These are phyloP conservation scores for Peziza echinospora DNA, from an alignment of 495 filamentous ascomycete genomes.

Conservation along the genomic window DNA sequence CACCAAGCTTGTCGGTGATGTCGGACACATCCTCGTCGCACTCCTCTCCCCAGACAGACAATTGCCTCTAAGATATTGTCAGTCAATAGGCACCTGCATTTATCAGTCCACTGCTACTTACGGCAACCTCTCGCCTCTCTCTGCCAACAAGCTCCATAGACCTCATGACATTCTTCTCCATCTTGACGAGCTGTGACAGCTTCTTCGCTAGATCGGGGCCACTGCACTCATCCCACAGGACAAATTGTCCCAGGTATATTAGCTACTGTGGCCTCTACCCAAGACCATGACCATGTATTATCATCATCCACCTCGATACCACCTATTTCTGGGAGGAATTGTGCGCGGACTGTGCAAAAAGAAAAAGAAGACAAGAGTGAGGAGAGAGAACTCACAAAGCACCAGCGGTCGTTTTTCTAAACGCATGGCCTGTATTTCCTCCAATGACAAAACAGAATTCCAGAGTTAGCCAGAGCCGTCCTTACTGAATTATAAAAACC, in stretches of 20 bases:
- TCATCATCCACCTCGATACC: not conserved
- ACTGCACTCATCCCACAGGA: conserved; percentile 6
- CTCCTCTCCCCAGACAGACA: conserved; percentile 91
- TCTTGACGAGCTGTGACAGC: conserved; percentile 91
- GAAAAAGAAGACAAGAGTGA: not conserved
- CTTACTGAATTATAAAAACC: no score
- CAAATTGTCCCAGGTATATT: not conserved
- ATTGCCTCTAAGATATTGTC: conserved; percentile 50
- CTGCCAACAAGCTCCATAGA: conserved; percentile 86
- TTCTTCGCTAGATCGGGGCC: conserved; percentile 94
- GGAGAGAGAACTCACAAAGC: conserved; percentile 29
- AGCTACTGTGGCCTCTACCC: no score
- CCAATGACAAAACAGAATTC: conserved; percentile 15
- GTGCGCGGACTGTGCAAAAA: no score
- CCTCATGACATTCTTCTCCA: conserved; percentile 99
- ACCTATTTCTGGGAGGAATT: not conserved
- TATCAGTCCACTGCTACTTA: conserved; percentile 27
- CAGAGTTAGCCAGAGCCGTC: conserved; percentile 16
- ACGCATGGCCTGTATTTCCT: conserved; percentile 56
- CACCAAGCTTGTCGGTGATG: conserved; percentile 95
- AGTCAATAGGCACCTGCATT: not conserved
- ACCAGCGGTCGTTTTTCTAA: conserved; percentile 74
- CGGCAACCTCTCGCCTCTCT: conserved; percentile 94
- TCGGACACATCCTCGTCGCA: conserved; percentile 97
- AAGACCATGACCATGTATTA: not conserved